Evolutionary conservation across 2,329 filamentous ascomycete genomes (phyloP), one percentile per base, ranked within the genome.

Genomic region (Hypomyces rosellus): DNA sequence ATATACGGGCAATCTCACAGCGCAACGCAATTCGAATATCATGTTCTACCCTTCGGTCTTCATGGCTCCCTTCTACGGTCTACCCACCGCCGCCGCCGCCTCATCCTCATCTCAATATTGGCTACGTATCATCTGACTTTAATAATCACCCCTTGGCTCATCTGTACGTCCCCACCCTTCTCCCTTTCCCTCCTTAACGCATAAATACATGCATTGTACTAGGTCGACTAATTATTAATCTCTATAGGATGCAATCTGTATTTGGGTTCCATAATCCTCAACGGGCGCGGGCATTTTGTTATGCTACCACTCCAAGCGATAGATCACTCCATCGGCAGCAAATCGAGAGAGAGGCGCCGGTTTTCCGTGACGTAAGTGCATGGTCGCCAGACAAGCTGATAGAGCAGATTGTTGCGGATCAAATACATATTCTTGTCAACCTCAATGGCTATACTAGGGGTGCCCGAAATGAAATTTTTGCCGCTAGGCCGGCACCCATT

Each of bases 81-180:
- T 96, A 88, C 61, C 81, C 82, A n/a, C 93, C 93, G 2, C 93
- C 93, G 0, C 69, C 81, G 2, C 91, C 93, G 1, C 93, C 93
- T 1, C 77, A 74, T 40, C 90, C 91, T 1, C 82, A 86, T 57
- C 76, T 99, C n/a, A 92, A 89, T 58, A 83, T 99, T 53, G 93
- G 93, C 43, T 99, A 99, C 66, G 84, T 99, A 36, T 97, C 93
- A 3, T 97, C 93, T 0, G 93, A 99, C 69, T 99, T 99, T 70
- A 99, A 99, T 64, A 99, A 99, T 61, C 93, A 99, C 64, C 93
- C 93, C 4, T 74, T 99, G 34, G 93, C 93, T 20, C 93, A 99
- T 70, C 69, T 99, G 77, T 82, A 72, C 33, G 25, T 5, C 34
- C n/a, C n/a, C n/a, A n/a, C n/a, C n/a, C n/a, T n/a, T 30, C 20